Base-by-base conservation (phyloP, 352 stramenopile species). In the Blastocystis sp. region DNA sequence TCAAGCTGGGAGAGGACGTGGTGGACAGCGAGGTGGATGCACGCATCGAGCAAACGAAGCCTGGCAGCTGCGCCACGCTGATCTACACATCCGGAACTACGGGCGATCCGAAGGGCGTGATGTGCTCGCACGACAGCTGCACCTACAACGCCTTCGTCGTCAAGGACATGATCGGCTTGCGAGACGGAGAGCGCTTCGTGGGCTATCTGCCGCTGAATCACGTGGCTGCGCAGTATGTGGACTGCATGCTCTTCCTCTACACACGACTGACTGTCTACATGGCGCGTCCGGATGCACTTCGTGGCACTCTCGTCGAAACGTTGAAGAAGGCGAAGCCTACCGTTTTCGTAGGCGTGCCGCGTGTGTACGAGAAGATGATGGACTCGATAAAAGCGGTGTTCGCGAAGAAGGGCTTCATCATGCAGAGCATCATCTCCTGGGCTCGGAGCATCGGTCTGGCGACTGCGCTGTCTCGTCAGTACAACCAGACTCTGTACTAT, bases 391-490 rank as follows among this genome's bases (percentile, higher is more conserved):
- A 91, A 30, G 88, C 53, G 7, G 96, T 95, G 91, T 95, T 94
- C 91, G 92, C 92, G 16, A 53, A 91, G 53, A 98, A 94, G 41
- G 97, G 91, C 18, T 95, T 95, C 53, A 90, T 97, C 63, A 98
- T 96, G 91, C 96, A 97, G 92, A 93, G 92, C 64, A 95, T 98
- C 76, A 93, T 94, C 3, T 93, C 91, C 2, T 97, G 94, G 93
- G 96, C 95, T 53, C 98, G 98, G 91, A 92, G 65, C 34, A 92
- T 92, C 59, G 91, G 91, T 18, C 50, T 79, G 24, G 63, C 90
- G 55, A 56, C 90, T 50, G 56, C 92, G n/a, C 82, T 92, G 62
- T 90, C 95, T 62, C 92, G 92, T 26, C 95, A 97, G 91, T 96
- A 93, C 69, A 94, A 94, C 66, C 92, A 95, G 65, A 95, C 93